A percentile compares a stretch with the other conserved stretches of the same genome.
Evolutionary conservation across 768 basidiomycete species (phyloP).

Genomic region (Glaciozyma martinii): DNA sequence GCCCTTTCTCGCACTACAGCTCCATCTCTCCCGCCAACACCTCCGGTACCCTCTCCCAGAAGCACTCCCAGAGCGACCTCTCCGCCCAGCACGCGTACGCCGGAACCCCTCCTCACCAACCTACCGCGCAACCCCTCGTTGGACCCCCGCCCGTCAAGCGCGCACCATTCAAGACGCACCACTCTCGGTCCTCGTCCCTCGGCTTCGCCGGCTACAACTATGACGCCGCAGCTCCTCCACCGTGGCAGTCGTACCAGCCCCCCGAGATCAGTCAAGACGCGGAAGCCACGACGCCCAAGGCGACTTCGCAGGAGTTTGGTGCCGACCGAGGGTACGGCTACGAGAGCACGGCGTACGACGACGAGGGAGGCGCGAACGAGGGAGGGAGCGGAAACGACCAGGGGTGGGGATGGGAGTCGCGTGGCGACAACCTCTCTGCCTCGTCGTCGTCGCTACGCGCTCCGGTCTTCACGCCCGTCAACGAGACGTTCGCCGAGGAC

Average conservation of each 20-base stretch:
- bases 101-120: conserved; percentile 3
- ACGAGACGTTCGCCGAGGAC: conserved; percentile 40
- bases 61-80: conserved; percentile 28
- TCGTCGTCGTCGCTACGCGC: neutral
- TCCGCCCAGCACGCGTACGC: too few relatives aligned
- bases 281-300: neutral
- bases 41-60: conserved; percentile 33
- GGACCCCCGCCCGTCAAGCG: conserved; percentile 57
- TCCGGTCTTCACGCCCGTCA: conserved; percentile 54
- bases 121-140: conserved; percentile 37
- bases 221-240: conserved; percentile 32
- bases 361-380: neutral
- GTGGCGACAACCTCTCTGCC: too few relatives aligned
- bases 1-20: conserved; percentile 88
- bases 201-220: conserved; percentile 32
- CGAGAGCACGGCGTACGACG: neutral
- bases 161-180: conserved; percentile 44
- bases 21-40: conserved; percentile 62
- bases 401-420: neutral
- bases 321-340: neutral
- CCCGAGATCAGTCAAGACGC: neutral
- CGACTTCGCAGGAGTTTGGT: neutral
- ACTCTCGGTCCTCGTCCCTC: conserved; percentile 30
- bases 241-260: conserved; percentile 19
- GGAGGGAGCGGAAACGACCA: neutral